Evolutionary conservation across 2,329 filamentous ascomycete species (phyloP).

Genomic region (Monosporascus ibericus): DNA sequence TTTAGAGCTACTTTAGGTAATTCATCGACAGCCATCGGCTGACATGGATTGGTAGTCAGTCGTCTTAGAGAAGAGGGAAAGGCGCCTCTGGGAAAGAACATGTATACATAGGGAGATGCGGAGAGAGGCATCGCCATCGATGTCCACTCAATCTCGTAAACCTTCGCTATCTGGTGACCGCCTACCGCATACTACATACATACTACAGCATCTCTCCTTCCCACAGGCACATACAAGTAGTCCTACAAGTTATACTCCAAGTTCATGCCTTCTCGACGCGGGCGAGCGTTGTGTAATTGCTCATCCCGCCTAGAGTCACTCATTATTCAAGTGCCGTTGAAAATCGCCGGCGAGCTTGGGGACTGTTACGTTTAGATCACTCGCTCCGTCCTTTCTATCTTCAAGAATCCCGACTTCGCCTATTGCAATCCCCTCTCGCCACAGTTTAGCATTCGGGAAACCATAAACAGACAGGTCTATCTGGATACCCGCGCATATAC

Average conservation of each 20-base stretch:
- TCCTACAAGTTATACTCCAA: background rate
- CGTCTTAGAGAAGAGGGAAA: background rate
- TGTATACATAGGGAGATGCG: background rate
- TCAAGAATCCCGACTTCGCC: background rate
- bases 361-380: background rate
- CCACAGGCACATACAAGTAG: slow-evolving; percentile 1
- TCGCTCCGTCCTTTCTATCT: background rate
- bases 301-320: slow-evolving; percentile 4
- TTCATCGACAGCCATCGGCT: background rate
- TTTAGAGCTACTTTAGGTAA: background rate
- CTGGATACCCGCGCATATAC: too few species aligned
- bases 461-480: too few species aligned
- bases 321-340: slow-evolving; percentile 3
- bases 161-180: background rate
- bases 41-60: background rate
- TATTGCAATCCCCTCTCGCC: background rate
- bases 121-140: background rate
- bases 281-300: slow-evolving; percentile 7
- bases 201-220: background rate
- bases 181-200: background rate
- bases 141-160: background rate
- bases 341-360: background rate
- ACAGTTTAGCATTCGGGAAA: too few species aligned
- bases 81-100: too few species aligned
- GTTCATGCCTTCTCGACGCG: slow-evolving; percentile 6